Evolutionary conservation across 768 basidiomycete species (phyloP), one percentile per base, ranked within the genome.

Genomic region (Termitomyces eurrhizus): DNA sequence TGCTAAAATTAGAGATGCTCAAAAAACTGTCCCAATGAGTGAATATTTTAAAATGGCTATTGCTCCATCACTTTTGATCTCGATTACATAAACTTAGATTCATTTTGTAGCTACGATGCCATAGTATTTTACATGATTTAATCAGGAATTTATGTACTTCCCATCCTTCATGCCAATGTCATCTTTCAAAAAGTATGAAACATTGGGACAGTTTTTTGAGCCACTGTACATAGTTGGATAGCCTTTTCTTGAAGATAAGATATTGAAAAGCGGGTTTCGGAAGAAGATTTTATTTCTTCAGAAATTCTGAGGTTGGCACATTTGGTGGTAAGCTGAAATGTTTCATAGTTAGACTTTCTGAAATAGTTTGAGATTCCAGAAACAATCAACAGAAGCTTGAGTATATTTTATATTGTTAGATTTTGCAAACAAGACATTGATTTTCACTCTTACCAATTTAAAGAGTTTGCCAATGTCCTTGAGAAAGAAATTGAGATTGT

Each of bases 401-500:
- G 36, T 41, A 41, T 41, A 41, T 41, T 21, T 21, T 21, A 21
- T 21, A 21, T 21, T 21, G 21, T 21, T 7, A 36, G 9, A 9
- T 13, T 12, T 36, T 37, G 11, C 13, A 37, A 18, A 16, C 41
- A 41, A 41, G 4, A 41, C 11, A 12, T 12, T 24, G 11, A 46
- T 24, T 24, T 5, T 13, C 12, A 7, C 11, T 0, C 45, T 12
- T 46, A 46, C 24, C 4, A 21, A 12, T 26, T 26, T 48, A 5
- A 48, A 48, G 14, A 70, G 58, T 49, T 72, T 72, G 7, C 69
- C 70, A 41, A 71, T 44, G 52, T 72, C 69, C 55, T 73, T 75
- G 35, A 71, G 48, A 11, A 67, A 65, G 1, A 74, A 56, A 59
- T 69, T 73, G 0, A 74, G 58, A 50, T 72, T 49, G 33, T 57